Percentiles rank a stretch among this genome's conserved stretches.
phyloP scores from a whole-genome alignment of 2,329 filamentous ascomycete genomes.

The Paecilomyces sp. region DNA sequence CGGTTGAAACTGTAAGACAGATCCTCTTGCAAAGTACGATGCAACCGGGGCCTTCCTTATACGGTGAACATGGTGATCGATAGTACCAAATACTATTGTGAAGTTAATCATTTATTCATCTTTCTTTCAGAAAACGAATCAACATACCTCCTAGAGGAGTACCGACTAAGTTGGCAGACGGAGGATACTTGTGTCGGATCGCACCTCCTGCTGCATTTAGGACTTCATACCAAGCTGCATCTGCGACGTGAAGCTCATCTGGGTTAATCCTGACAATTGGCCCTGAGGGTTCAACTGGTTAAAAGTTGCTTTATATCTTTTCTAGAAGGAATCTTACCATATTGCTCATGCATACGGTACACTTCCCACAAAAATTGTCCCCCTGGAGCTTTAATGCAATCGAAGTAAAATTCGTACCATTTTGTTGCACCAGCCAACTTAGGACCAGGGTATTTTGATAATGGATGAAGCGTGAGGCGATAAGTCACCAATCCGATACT shows the following conservation, averaged over 20 bases:
- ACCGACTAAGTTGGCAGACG: not conserved
- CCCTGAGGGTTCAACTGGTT: not conserved
- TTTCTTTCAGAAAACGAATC: not conserved
- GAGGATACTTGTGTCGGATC: not conserved
- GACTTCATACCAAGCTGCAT: not conserved
- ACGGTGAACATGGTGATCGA: not conserved
- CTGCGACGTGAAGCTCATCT: not conserved
- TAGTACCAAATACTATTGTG: not conserved
- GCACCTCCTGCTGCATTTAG: not conserved
- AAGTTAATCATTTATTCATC: not conserved
- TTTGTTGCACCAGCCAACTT: slow-evolving; percentile 16
- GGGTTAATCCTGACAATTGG: not conserved
- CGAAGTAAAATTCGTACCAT: slow-evolving; percentile 20
- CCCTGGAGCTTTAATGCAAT: slow-evolving; percentile 9
- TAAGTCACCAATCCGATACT: not conserved
- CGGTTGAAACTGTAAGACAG: not conserved
- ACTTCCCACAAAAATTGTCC: slow-evolving; percentile 17
- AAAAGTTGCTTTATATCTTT: not conserved
- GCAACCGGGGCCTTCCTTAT: not conserved
- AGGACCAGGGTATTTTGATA: slow-evolving; percentile 18
- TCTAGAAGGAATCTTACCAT: slow-evolving; percentile 9
- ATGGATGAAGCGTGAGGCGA: slow-evolving; percentile 12
- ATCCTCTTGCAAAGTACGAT: slow-evolving; percentile 1
- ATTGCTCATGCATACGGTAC: slow-evolving; percentile 18
- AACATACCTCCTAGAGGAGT: not conserved